phyloP scores from a whole-genome alignment of 148 eudicot species.

The Chenopodium formosanum region DNA sequence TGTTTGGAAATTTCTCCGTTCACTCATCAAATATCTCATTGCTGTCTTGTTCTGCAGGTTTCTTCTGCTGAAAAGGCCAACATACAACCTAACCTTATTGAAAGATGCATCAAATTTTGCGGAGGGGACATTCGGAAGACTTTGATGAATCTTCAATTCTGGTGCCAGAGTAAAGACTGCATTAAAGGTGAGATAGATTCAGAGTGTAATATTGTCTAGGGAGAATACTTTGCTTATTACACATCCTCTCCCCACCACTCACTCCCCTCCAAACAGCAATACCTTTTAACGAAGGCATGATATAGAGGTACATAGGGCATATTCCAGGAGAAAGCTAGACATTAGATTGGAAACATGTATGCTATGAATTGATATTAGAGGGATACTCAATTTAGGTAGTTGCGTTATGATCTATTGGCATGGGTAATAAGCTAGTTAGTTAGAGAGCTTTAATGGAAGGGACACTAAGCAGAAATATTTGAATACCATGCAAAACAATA shows the following conservation, averaged over 20 bases:
- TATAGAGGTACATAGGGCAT: too few relatives aligned
- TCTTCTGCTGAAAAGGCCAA: constrained; percentile 66
- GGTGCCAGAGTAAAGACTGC: constrained; percentile 71
- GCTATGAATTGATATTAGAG: too few relatives aligned
- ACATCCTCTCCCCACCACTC: neutral
- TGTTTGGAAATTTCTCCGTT: neutral
- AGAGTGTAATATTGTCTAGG: neutral
- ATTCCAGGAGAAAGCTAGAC: too few relatives aligned
- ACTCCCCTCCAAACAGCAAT: neutral
- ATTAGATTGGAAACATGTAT: too few relatives aligned
- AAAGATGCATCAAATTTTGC: constrained; percentile 61
- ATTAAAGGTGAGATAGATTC: constrained; percentile 43
- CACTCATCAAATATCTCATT: neutral
- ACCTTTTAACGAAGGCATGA: too few relatives aligned
- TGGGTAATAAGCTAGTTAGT: too few relatives aligned
- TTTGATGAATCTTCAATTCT: constrained; percentile 78
- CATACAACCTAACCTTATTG: constrained; percentile 51
- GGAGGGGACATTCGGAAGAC: constrained; percentile 81
- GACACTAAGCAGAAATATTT: too few relatives aligned
- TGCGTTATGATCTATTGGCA: too few relatives aligned
- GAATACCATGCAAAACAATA: too few relatives aligned
- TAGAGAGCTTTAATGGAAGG: too few relatives aligned
- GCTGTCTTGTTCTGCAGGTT: constrained; percentile 45
- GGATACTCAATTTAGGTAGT: too few relatives aligned
- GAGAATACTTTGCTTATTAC: neutral